Percentiles rank a stretch among this genome's conserved stretches.
Conservation (phyloP, 345 rosid genomes). For the Populus pruinosa region DNA sequence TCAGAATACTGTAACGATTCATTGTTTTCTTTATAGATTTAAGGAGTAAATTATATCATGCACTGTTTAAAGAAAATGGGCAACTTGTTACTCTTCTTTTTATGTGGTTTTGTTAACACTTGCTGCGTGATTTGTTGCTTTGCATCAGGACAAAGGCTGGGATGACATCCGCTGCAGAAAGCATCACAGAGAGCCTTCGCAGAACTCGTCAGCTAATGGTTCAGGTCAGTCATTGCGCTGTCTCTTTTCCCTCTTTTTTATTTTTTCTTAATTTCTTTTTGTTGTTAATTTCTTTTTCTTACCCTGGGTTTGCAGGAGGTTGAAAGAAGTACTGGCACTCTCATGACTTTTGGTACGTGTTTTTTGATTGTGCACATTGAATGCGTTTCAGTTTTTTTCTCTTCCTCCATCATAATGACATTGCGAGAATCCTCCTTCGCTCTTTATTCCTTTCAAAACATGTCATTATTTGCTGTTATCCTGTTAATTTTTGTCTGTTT, state of each 20-base stretch:
- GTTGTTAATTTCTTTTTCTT: neutral
- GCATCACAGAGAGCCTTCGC: conserved; percentile 95
- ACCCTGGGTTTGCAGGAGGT: conserved; percentile 61
- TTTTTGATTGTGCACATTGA: conserved; percentile 9
- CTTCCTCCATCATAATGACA: neutral
- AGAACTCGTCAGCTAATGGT: conserved; percentile 93
- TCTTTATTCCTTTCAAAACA: neutral
- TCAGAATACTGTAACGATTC: neutral
- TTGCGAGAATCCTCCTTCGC: no score
- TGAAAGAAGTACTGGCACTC: conserved; percentile 78
- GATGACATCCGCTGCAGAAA: conserved; percentile 92
- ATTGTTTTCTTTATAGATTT: neutral
- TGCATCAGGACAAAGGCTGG: conserved; percentile 80
- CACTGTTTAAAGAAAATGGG: neutral
- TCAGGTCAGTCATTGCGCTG: conserved; percentile 50
- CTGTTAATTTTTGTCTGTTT: no score
- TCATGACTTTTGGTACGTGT: conserved; percentile 71
- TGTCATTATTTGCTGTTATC: neutral
- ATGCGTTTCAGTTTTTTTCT: neutral
- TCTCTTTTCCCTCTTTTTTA: neutral
- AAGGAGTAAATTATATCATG: neutral
- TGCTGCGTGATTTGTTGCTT: neutral
- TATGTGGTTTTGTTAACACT: neutral
- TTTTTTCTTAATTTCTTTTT: neutral
- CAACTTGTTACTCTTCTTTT: neutral